phyloP scores from a whole-genome alignment of 352 stramenopile species.

The Globisporangium perplexum region DNA sequence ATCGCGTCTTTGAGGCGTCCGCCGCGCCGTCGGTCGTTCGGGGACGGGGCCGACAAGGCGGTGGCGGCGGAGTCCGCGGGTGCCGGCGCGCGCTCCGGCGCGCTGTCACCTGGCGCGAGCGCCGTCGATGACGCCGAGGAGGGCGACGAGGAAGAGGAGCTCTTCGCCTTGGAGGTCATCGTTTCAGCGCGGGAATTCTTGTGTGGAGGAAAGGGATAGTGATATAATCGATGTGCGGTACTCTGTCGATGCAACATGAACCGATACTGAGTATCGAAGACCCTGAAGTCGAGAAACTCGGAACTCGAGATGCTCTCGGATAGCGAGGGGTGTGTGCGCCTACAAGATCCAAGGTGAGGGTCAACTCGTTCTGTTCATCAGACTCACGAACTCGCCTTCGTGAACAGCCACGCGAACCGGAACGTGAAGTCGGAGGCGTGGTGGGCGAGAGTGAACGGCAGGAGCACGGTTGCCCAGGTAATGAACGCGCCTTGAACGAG shows the following conservation, averaged over 20 bases:
- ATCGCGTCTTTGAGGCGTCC: conserved; percentile 48
- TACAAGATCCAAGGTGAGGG: too few species aligned
- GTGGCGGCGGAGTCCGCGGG: not conserved
- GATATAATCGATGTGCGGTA: not conserved
- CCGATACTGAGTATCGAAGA: too few species aligned
- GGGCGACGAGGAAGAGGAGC: not conserved
- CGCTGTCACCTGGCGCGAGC: not conserved
- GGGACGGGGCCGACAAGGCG: not conserved
- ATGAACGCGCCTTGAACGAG: conserved; percentile 4
- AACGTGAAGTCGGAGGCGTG: not conserved
- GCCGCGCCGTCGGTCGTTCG: conserved; percentile 21
- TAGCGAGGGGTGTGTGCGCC: too few species aligned
- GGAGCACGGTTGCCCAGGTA: not conserved
- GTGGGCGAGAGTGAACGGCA: conserved; percentile 7
- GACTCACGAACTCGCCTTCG: too few species aligned
- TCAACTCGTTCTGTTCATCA: too few species aligned
- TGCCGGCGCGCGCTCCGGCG: not conserved
- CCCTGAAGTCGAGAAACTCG: too few species aligned
- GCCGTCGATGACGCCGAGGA: too few species aligned
- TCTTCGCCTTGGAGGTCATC: not conserved
- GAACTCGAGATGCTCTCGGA: too few species aligned
- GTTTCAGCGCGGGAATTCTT: too few species aligned
- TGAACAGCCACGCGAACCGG: conserved; percentile 1
- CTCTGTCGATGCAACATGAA: not conserved
- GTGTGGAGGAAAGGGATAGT: not conserved